Evolutionary conservation across 805 yeast genomes (phyloP).

Genomic region (Candida tammaniensis): DNA sequence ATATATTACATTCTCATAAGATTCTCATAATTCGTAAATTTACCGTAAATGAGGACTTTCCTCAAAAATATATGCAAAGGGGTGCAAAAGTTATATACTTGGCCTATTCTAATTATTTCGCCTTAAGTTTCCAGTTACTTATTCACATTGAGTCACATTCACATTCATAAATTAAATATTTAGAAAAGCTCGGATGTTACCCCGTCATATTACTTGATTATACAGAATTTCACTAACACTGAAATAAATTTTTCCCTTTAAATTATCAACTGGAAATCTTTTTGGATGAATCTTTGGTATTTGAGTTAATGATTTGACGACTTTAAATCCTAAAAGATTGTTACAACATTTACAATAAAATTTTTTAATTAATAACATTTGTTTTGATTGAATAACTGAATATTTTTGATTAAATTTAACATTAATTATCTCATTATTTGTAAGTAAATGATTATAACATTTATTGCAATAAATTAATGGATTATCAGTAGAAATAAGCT

Average conservation of each 20-base stretch:
- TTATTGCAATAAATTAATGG: conserved; percentile 9
- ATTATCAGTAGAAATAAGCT: background rate
- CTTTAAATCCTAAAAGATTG: conserved; percentile 15
- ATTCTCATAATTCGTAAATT: no score
- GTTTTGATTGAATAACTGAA: conserved; percentile 1
- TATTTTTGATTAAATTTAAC: conserved; percentile 4
- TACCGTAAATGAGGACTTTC: no score
- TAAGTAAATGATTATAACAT: conserved; percentile 11
- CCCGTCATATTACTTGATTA: conserved; percentile 1
- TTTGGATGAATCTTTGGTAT: background rate
- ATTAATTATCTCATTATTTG: conserved; percentile 5
- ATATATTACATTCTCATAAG: no score
- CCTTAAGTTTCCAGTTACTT: no score
- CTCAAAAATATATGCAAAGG: no score
- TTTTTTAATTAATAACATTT: conserved; percentile 8
- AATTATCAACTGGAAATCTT: background rate
- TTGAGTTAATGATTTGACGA: conserved; percentile 3
- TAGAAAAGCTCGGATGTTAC: no score
- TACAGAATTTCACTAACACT: conserved; percentile 2
- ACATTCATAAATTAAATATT: no score
- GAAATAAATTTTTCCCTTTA: conserved; percentile 8
- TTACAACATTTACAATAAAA: conserved; percentile 12
- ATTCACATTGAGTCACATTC: no score
- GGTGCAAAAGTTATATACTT: no score
- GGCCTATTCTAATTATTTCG: no score